These are phyloP conservation scores for Venturia oleaginea DNA, from an alignment of 2,329 filamentous ascomycete genomes.

Conservation along the genomic window DNA sequence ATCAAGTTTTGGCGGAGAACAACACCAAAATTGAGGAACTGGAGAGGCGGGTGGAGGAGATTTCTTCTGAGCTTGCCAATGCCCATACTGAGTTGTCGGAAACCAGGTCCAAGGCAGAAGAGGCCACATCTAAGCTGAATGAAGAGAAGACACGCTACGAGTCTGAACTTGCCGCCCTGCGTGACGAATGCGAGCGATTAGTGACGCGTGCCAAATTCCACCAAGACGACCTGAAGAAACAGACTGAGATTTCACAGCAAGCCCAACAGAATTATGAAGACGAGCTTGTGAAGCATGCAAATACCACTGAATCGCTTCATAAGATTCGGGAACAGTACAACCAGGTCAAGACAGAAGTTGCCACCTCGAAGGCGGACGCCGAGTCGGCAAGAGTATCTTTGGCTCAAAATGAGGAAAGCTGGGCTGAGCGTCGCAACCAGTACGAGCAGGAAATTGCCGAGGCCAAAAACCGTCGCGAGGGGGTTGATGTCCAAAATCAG, in stretches of 20 bases:
- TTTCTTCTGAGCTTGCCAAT: constrained; percentile 69
- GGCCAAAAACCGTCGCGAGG: constrained; percentile 68
- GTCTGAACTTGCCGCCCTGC: constrained; percentile 69
- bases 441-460: constrained; percentile 80
- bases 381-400: constrained; percentile 77
- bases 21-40: constrained; percentile 72
- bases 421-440: constrained; percentile 70
- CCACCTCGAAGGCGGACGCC: constrained; percentile 66
- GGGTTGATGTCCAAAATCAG: constrained; percentile 81
- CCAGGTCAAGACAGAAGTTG: constrained; percentile 68
- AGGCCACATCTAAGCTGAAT: constrained; percentile 59
- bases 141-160: constrained; percentile 77
- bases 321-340: constrained; percentile 72
- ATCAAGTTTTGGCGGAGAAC: constrained; percentile 65
- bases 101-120: constrained; percentile 71
- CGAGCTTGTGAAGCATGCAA: constrained; percentile 89
- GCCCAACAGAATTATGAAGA: constrained; percentile 94
- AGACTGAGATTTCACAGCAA: constrained; percentile 86
- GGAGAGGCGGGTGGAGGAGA: constrained; percentile 72
- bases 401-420: constrained; percentile 73
- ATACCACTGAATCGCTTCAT: constrained; percentile 81
- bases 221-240: constrained; percentile 83
- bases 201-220: constrained; percentile 73
- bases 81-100: constrained; percentile 76
- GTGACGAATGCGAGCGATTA: constrained; percentile 74